phyloP scores from a whole-genome alignment of 352 stramenopile genomes.

The Aphanomyces invadans region DNA sequence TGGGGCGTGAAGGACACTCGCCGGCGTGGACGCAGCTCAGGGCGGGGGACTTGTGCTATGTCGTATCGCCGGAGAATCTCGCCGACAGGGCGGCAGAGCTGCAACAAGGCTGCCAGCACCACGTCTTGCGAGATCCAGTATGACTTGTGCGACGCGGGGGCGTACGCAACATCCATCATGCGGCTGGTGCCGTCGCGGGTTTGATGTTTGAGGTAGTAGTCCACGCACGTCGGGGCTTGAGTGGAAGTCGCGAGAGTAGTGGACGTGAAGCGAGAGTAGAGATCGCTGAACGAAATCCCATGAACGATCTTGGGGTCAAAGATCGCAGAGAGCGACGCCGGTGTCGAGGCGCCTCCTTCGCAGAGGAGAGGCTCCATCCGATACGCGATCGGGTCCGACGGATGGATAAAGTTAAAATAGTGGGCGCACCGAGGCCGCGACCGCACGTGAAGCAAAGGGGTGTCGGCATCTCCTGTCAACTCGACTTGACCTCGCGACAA shows the following conservation, averaged over 20 bases:
- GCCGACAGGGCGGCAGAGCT: conserved; percentile 55
- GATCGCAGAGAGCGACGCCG: conserved; percentile 47
- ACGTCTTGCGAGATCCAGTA: conserved; percentile 87
- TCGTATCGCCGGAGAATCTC: conserved; percentile 45
- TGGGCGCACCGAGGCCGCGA: conserved; percentile 56
- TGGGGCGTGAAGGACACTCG: conserved; percentile 66
- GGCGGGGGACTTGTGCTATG: conserved; percentile 54
- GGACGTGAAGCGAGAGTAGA: conserved; percentile 46
- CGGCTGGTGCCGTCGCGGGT: conserved; percentile 58
- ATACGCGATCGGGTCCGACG: conserved; percentile 88
- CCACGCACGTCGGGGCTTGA: conserved; percentile 67
- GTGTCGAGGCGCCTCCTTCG: conserved; percentile 68
- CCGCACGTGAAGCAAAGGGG: conserved; percentile 43
- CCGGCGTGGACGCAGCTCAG: conserved; percentile 68
- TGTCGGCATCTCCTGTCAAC: conserved; percentile 59
- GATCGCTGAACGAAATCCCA: neutral
- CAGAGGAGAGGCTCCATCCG: conserved; percentile 69
- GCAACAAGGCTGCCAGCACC: conserved; percentile 79
- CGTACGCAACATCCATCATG: conserved; percentile 84
- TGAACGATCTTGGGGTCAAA: conserved; percentile 31
- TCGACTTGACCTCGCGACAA: conserved; percentile 72
- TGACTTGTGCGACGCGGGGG: conserved; percentile 74
- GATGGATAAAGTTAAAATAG: conserved; percentile 90
- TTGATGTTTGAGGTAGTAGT: conserved; percentile 24
- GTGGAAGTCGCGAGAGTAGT: conserved; percentile 73